phyloP scores from a whole-genome alignment of 1,139 yeast species.

The Diutina pseudorugosa region DNA sequence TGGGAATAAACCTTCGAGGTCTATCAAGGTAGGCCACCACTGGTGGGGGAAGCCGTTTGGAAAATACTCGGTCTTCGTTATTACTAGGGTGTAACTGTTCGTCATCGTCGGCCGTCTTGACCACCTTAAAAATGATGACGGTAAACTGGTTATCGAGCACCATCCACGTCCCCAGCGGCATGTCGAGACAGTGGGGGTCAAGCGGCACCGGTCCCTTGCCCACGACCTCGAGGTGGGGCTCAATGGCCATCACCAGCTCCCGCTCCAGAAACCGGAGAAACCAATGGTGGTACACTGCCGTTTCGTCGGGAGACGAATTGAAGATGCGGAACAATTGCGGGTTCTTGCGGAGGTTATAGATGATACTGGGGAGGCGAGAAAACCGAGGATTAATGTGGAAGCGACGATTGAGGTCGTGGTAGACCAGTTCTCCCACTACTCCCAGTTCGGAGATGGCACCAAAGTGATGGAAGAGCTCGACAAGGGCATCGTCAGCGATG shows the following conservation, averaged over 20 bases:
- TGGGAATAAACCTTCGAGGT: conserved; percentile 9
- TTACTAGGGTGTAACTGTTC: background rate
- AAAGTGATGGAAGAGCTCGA: conserved; percentile 19
- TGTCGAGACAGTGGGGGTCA: conserved; percentile 9
- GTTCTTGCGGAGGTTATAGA: conserved; percentile 22
- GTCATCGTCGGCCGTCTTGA: background rate
- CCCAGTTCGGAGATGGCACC: conserved; percentile 14
- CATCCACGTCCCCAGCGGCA: conserved; percentile 7
- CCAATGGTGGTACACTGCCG: conserved; percentile 25
- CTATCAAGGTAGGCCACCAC: background rate
- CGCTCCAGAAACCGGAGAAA: conserved; percentile 13
- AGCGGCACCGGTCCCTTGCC: conserved; percentile 8
- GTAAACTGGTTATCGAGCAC: conserved; percentile 3
- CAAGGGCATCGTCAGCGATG: conserved; percentile 16
- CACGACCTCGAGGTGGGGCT: conserved; percentile 15
- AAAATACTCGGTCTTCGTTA: background rate
- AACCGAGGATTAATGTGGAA: conserved; percentile 18
- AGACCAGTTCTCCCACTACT: conserved; percentile 5
- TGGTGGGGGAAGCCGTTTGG: background rate
- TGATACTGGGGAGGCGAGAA: conserved; percentile 16
- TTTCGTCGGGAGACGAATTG: conserved; percentile 34
- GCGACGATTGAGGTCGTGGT: conserved; percentile 10
- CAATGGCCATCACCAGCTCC: conserved; percentile 14
- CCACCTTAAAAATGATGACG: background rate
- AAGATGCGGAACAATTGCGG: conserved; percentile 24